Percentiles rank a stretch among this genome's conserved stretches.
Conservation (phyloP, 1,284 basidiomycete species). For the Cronartium ribicola region DNA sequence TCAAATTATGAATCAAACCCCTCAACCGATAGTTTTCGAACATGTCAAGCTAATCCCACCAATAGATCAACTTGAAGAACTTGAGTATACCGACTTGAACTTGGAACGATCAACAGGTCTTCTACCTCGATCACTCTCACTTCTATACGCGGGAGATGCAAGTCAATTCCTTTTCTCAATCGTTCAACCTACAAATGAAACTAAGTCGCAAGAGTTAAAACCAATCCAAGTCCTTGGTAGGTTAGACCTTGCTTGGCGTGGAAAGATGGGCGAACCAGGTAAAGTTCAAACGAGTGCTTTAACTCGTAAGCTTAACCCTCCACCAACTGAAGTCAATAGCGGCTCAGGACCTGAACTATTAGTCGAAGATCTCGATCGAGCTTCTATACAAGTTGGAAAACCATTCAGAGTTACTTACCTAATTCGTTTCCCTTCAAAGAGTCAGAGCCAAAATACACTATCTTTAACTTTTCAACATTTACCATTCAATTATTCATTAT, state of each 20-base stretch:
- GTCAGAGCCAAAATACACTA: not conserved
- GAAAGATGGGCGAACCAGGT: constrained; percentile 14
- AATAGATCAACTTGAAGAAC: not conserved
- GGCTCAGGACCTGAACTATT: not conserved
- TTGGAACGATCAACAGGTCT: not conserved
- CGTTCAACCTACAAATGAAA: not conserved
- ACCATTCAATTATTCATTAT: not conserved
- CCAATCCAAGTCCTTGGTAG: not conserved
- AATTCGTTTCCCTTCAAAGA: not conserved
- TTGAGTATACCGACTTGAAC: not conserved
- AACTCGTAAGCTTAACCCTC: not conserved
- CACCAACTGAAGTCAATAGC: not conserved
- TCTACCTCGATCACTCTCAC: not conserved
- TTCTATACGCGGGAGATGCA: not conserved
- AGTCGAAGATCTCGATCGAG: not conserved
- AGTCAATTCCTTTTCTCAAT: not conserved
- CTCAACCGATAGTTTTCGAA: not conserved
- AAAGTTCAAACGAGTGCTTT: not conserved
- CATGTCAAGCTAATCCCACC: constrained; percentile 6
- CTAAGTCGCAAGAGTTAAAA: not conserved
- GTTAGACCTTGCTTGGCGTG: not conserved
- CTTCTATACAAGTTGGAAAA: not conserved
- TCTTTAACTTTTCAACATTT: not conserved
- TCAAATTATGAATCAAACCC: constrained; percentile 13
- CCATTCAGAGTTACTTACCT: not conserved